Evolutionary conservation across 495 filamentous ascomycete species (phyloP).

Genomic region (Talaromyces proteolyticus): DNA sequence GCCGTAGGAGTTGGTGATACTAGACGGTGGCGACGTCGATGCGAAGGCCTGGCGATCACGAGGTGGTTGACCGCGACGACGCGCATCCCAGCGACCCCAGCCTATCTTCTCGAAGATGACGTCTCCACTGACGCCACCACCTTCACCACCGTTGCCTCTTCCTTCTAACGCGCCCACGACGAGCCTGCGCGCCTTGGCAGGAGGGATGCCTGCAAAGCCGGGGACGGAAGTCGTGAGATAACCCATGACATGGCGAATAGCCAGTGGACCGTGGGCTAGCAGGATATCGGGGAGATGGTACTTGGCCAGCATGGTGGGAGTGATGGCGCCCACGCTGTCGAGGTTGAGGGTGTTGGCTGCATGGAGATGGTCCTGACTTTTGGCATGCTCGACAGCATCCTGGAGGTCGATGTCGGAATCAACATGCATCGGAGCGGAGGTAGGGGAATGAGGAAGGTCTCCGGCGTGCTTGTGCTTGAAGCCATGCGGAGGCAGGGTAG

Average conservation of each 20-base stretch:
- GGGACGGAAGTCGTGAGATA: slow-evolving; percentile 89
- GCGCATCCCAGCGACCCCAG: slow-evolving; percentile 95
- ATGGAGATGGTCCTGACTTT: slow-evolving; percentile 32
- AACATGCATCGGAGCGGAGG: slow-evolving; percentile 55
- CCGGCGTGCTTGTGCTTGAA: slow-evolving; percentile 50
- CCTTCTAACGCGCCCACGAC: slow-evolving; percentile 81
- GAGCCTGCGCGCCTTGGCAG: slow-evolving; percentile 83
- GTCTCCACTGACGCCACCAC: slow-evolving; percentile 61
- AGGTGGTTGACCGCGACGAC: slow-evolving; percentile 58
- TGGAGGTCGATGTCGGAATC: slow-evolving; percentile 87
- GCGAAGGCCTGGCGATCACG: slow-evolving; percentile 36
- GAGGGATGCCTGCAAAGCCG: slow-evolving; percentile 85
- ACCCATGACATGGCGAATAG: slow-evolving; percentile 92
- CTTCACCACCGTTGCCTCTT: slow-evolving; percentile 56
- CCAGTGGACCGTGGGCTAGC: slow-evolving; percentile 79
- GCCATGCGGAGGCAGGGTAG: slow-evolving; percentile 75
- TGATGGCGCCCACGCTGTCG: slow-evolving; percentile 79
- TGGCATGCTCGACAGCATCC: slow-evolving; percentile 54
- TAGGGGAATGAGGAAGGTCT: slow-evolving; percentile 41
- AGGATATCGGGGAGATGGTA: slow-evolving; percentile 90
- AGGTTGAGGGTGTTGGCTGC: slow-evolving; percentile 25
- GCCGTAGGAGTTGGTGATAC: slow-evolving; percentile 45
- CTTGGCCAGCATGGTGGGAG: slow-evolving; percentile 78
- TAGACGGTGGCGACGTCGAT: slow-evolving; percentile 44
- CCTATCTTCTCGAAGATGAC: slow-evolving; percentile 94